These are phyloP conservation scores for Lolium rigidum DNA, from an alignment of 176 grass and related monocot species.

Conservation along the genomic window DNA sequence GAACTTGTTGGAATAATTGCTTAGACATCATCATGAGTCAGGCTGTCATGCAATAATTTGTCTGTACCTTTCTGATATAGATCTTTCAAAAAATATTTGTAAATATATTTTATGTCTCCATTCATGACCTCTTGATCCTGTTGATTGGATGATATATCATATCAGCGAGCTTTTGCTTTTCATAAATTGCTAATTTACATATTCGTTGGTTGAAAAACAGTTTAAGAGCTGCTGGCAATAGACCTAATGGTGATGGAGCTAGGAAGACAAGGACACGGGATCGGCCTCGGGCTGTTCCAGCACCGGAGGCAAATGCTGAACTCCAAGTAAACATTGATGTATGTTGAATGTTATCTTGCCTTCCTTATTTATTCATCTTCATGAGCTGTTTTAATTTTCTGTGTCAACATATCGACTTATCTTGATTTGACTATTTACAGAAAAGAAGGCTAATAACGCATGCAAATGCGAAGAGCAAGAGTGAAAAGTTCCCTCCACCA, in stretches of 20 bases:
- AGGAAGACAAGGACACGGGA: constrained; percentile 81
- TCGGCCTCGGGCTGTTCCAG: constrained; percentile 71
- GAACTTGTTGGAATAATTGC: constrained; percentile 49
- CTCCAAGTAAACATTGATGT: constrained; percentile 92
- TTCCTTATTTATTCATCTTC: constrained; percentile 17
- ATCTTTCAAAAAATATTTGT: background rate
- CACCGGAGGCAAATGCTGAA: constrained; percentile 87
- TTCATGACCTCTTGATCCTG: background rate
- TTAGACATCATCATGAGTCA: constrained; percentile 62
- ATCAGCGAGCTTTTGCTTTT: constrained; percentile 4
- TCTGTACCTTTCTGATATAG: constrained; percentile 36
- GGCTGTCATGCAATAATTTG: constrained; percentile 40
- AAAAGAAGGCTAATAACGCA: constrained; percentile 83
- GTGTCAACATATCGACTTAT: background rate
- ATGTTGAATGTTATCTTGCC: constrained; percentile 35
- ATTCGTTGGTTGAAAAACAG: constrained; percentile 48
- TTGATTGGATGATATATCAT: constrained; percentile 11
- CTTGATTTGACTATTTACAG: constrained; percentile 39
- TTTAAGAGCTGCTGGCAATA: constrained; percentile 67
- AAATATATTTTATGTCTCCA: constrained; percentile 32
- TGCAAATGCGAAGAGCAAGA: constrained; percentile 92
- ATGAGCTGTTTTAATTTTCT: background rate
- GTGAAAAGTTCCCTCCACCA: constrained; percentile 88
- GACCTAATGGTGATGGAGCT: constrained; percentile 69
- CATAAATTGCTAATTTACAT: constrained; percentile 23